Evolutionary conservation across 108 stramenopile genomes (phyloP), one percentile per base, ranked within the genome.

Genomic region (Cyclotella sp.): DNA sequence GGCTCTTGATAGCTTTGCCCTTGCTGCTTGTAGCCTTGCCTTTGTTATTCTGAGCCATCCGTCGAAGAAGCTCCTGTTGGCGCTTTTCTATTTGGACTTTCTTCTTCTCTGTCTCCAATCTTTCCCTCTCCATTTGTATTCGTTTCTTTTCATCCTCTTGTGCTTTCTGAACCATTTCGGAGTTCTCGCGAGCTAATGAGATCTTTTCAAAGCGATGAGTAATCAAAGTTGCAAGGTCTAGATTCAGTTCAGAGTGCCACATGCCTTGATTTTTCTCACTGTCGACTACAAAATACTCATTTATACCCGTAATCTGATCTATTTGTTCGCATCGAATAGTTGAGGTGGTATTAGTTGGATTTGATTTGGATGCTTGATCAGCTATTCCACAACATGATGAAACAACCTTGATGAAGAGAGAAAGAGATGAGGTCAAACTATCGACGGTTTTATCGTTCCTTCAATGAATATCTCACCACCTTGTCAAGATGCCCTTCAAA

Each of bases 401-500:
- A 0, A 39, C 65, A 28, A 63, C 59, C 75, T 81, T 40, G 19
- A 21, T 44, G 24, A 81, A 10, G 63, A 15, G 19, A 49, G 46
- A 19, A 41, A 53, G 51, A 44, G 22, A 39, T 73, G 12, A 63
- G 45, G 10, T 26, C 6, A 45, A 52, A 54, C 27, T 14, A 51
- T 49, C 21, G 19, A 28, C 4, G 24, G 61, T 46, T 66, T 21
- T 53, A 18, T 75, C 42, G n/a, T 13, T 39, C 22, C 8, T 22
- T 18, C 21, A 26, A 70, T 24, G 24, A 68, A 60, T 18, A 53
- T 10, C 70, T 79, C 59, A 92, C 91, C 80, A 27, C 19, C 52
- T 79, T 68, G 66, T 92, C 85, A 41, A 92, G 52, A 42, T 83
- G 87, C 28, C 88, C 86, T 52, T 87, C 84, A 13, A 93, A 72